Base-by-base conservation (phyloP, 192 early-diverging fungal genomes). In the Thamnidium elegans region DNA sequence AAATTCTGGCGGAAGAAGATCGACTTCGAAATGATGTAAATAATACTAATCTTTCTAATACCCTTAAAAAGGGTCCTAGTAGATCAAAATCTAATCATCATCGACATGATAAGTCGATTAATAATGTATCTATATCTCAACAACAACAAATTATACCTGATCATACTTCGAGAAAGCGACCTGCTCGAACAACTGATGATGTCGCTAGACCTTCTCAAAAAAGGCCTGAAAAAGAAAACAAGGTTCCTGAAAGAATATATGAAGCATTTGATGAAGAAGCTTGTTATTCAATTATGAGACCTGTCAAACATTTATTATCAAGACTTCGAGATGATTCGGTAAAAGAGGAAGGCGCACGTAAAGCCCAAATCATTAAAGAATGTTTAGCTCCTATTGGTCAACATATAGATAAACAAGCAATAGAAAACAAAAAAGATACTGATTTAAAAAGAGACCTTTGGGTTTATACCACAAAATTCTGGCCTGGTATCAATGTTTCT, bases 1-100 rank as follows among this genome's bases (percentile, higher is more conserved):
- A 95, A 75, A 81, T 87, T 6, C 75, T 97, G 26, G 84, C 87
- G 3, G 91, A 94, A 44, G 74, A 80, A 34, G 86, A 91, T 50
- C 73, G 74, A 63, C 34, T 42, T 21, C 19, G 17, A 17, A 61
- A 20, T 26, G 26, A 7, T 6, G 9, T 14, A 20, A 31, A 4
- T 15, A 46, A 44, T 21, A 23, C 5, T 31, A 14, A 15, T 4
- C 15, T 20, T 39, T 11, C 19, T 14, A 7, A 14, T 5, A 30
- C 23, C 14, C 11, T 46, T 39, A 60, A 67, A 43, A 66, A 44
- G 30, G 39, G 30, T 23, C 23, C 43, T 39, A 43, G 19, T 23
- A 15, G 2, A 1, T 21, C 58, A 23, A 48, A 48, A 48, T 9
- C 46, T 6, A 48, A 48, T 48, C 46, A 14, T 48, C 46, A 14